These are phyloP conservation scores for Rhododendron vialii DNA, from an alignment of 148 eudicot genomes.

Conservation along the genomic window DNA sequence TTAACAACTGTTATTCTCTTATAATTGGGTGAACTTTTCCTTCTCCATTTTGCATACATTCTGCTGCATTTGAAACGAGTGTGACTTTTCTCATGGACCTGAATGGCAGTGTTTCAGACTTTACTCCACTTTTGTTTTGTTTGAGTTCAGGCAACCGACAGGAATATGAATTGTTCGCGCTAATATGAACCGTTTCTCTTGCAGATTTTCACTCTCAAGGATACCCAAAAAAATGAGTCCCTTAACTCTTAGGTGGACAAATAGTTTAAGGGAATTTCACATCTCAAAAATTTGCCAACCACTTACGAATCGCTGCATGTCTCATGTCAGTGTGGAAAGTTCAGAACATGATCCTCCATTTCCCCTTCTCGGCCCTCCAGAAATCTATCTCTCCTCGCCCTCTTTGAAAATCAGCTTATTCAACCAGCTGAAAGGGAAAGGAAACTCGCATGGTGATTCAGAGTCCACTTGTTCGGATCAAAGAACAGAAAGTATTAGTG, in stretches of 20 bases:
- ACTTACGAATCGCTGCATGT: background rate
- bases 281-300: background rate
- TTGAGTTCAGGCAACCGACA: background rate
- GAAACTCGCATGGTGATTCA: background rate
- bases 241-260: background rate
- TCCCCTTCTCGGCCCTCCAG: constrained; percentile 5
- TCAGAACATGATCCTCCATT: background rate
- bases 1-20: background rate
- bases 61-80: background rate
- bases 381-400: constrained; percentile 4
- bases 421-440: background rate
- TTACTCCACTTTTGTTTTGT: background rate
- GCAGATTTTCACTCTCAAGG: background rate
- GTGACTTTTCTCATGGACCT: background rate
- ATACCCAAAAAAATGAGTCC: background rate
- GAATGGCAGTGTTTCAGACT: background rate
- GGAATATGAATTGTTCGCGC: background rate
- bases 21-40: background rate
- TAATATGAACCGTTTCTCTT: background rate
- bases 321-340: background rate
- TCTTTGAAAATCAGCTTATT: background rate
- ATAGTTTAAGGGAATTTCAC: background rate
- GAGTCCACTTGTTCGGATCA: background rate
- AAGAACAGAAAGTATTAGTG: background rate
- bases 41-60: background rate